Conservation (phyloP, 2,329 filamentous ascomycete genomes). For the Microdochium paspali region DNA sequence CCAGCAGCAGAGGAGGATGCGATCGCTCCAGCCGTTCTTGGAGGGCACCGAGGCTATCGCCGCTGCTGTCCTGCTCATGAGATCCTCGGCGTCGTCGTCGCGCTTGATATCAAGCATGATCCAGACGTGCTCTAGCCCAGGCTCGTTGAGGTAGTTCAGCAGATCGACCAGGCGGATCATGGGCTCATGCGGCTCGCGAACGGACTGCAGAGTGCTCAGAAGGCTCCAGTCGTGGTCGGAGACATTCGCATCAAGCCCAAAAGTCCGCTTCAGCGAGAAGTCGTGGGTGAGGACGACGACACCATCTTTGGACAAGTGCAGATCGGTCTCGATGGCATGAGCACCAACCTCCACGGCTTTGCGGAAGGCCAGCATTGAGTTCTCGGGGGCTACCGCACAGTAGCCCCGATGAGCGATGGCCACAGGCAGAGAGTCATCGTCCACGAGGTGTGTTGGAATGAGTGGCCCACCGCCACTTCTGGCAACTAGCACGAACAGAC, state of each 20-base stretch:
- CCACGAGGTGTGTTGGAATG: background rate
- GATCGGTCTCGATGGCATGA: constrained; percentile 79
- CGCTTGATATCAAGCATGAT: constrained; percentile 54
- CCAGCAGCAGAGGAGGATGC: constrained; percentile 79
- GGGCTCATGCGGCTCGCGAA: constrained; percentile 55
- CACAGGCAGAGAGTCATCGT: constrained; percentile 41
- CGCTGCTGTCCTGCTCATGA: constrained; percentile 61
- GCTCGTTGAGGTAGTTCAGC: constrained; percentile 58
- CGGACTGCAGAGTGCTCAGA: constrained; percentile 57
- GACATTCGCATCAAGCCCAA: constrained; percentile 63
- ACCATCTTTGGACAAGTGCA: constrained; percentile 74
- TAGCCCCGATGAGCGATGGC: constrained; percentile 72
- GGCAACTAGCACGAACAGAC: background rate
- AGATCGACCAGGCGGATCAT: constrained; percentile 71
- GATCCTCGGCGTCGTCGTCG: constrained; percentile 58
- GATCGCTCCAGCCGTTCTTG: constrained; percentile 55
- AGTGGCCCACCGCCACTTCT: background rate
- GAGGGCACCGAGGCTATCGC: constrained; percentile 46
- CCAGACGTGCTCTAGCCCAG: constrained; percentile 63
- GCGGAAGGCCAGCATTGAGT: constrained; percentile 71
- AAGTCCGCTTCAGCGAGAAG: constrained; percentile 68
- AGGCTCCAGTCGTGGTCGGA: constrained; percentile 70
- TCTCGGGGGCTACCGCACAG: constrained; percentile 73
- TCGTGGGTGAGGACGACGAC: constrained; percentile 85
- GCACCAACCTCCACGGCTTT: constrained; percentile 65